phyloP scores from a whole-genome alignment of 176 grass and related monocot species.

The Carex littledalei region DNA sequence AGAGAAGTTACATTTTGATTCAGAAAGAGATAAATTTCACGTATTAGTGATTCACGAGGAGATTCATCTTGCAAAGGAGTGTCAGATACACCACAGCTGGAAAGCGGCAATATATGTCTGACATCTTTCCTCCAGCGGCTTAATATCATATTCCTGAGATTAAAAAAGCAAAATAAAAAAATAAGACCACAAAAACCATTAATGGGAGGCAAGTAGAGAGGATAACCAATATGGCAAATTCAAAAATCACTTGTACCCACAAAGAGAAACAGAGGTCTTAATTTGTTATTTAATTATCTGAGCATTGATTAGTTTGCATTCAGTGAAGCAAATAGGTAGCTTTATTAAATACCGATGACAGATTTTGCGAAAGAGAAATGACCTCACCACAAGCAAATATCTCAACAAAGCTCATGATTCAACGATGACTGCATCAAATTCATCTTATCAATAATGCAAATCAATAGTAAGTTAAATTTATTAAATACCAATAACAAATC shows the following conservation, averaged over 20 bases:
- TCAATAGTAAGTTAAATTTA: background rate
- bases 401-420: background rate
- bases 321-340: background rate
- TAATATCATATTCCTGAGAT: constrained; percentile 86
- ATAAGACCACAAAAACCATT: constrained; percentile 13
- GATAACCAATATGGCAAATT: background rate
- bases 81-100: constrained; percentile 63
- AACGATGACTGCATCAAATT: background rate
- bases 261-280: background rate
- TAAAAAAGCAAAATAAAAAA: constrained; percentile 24
- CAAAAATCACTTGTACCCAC: background rate
- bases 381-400: background rate
- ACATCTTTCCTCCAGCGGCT: constrained; percentile 84
- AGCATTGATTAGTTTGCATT: constrained; percentile 7
- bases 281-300: background rate
- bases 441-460: background rate
- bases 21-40: constrained; percentile 84
- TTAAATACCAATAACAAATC: background rate
- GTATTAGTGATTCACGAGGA: constrained; percentile 44
- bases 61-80: constrained; percentile 49
- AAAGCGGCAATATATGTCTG: constrained; percentile 66
- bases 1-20: constrained; percentile 71
- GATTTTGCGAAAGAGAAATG: background rate
- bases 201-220: background rate
- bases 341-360: background rate